These are phyloP conservation scores for Dendrostoma leiphaemia DNA, from an alignment of 2,329 filamentous ascomycete species.

Conservation along the genomic window DNA sequence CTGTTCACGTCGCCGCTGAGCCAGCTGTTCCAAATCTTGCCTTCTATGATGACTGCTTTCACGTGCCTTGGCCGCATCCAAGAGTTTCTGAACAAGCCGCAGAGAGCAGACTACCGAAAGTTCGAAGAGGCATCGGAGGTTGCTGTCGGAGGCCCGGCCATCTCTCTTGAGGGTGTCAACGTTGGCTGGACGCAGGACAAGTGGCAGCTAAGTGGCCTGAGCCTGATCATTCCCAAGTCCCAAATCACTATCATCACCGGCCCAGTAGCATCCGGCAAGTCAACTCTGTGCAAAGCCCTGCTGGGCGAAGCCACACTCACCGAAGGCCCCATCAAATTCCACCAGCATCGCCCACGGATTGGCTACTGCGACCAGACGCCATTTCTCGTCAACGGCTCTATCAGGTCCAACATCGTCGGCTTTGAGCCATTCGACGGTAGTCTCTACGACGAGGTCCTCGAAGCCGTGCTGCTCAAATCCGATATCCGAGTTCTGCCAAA, in stretches of 20 bases:
- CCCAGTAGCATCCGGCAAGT: conserved; percentile 36
- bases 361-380: conserved; percentile 26
- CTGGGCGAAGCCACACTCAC: conserved; percentile 28
- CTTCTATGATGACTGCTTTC: conserved; percentile 18
- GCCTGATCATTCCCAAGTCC: conserved; percentile 17
- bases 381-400: conserved; percentile 32
- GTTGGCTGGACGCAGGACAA: conserved; percentile 26
- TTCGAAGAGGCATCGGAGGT: neutral
- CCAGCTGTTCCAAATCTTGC: conserved; percentile 21
- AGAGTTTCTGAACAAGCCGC: conserved; percentile 15
- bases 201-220: conserved; percentile 21
- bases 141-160: neutral
- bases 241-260: conserved; percentile 35
- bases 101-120: conserved; percentile 10
- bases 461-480: conserved; percentile 30
- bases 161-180: conserved; percentile 13
- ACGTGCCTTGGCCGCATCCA: conserved; percentile 16
- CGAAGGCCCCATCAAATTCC: conserved; percentile 1
- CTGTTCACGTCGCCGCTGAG: conserved; percentile 16
- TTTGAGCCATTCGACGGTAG: conserved; percentile 28
- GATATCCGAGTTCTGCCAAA: conserved; percentile 32
- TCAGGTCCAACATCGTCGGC: conserved; percentile 38
- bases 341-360: conserved; percentile 13
- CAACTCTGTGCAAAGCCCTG: conserved; percentile 34
- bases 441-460: conserved; percentile 34